Evolutionary conservation across 1,139 yeast genomes (phyloP).

Genomic region (Kurtzmaniella quercitrusa): DNA sequence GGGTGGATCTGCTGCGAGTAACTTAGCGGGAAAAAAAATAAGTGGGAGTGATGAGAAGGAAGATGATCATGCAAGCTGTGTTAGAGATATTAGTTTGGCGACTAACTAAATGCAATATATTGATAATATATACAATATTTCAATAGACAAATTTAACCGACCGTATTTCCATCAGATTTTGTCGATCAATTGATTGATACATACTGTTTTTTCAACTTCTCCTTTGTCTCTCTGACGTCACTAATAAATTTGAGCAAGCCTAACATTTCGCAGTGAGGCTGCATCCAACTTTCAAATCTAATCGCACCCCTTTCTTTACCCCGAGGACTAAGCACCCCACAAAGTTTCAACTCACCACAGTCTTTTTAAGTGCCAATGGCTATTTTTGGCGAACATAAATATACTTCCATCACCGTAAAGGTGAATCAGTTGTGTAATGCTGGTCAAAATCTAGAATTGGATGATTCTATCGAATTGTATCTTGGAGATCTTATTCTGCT

Average conservation of each 20-base stretch:
- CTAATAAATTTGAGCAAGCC: no score
- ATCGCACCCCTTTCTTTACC: background rate
- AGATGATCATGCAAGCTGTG: no score
- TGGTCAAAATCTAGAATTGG: conserved; percentile 29
- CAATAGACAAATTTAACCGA: background rate
- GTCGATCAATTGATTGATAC: no score
- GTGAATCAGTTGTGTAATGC: conserved; percentile 40
- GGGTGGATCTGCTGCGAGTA: background rate
- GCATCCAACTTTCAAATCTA: no score
- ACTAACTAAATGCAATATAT: no score
- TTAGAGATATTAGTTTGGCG: no score
- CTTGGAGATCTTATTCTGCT: conserved; percentile 36
- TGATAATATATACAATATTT: no score
- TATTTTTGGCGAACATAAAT: conserved; percentile 37
- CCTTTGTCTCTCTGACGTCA: background rate
- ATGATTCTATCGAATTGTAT: conserved; percentile 32
- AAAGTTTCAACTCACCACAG: no score
- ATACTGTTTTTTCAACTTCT: no score
- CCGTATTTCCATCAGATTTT: no score
- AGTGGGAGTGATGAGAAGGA: background rate
- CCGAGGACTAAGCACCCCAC: no score
- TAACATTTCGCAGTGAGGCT: no score
- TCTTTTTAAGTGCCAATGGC: conserved; percentile 25
- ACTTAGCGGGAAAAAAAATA: background rate
- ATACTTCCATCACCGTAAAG: conserved; percentile 42